Evolutionary conservation across 2,329 filamentous ascomycete species (phyloP), one percentile per base, ranked within the genome.

Genomic region (Cryphonectria radicalis): DNA sequence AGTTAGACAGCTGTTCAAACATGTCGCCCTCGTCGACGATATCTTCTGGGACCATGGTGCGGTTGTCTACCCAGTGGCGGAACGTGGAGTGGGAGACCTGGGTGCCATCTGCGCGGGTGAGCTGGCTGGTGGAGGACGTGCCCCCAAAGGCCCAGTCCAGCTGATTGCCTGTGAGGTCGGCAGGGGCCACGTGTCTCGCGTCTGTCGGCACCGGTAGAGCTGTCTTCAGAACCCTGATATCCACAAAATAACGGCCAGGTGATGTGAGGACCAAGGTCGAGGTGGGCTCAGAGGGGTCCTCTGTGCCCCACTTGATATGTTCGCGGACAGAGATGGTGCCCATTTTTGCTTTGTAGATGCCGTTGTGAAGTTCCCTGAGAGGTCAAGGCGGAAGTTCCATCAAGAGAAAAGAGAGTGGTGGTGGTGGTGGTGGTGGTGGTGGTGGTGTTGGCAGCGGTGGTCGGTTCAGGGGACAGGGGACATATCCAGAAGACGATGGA

Each of bases 101-200:
- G 43, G 59, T 72, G 43, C 77, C 77, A 11, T 75, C 72, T 57
- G 77, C 77, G 53, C 80, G 75, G 5, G 76, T 72, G 14, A 73
- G 72, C 6, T 75, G 70, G 40, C 75, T 73, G 0, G 82, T 84
- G 0, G 81, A 82, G 0, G 88, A 87, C 0, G 79, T 83, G 1
- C 90, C 90, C 0, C 87, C 88, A 74, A 92, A 90, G 4, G 86
- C 90, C 91, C 91, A 92, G 75, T 92, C 89, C 2, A 92, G 82
- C 0, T 81, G 76, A 25, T 78, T 74, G 6, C 66, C 64, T 10
- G 72, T 42, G 25, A 74, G 57, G 22, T 10, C 14, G 37, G 40
- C 53, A 25, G 10, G 43, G 37, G 14, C 43, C 50, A 14, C 25
- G n/a, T 50, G 60, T 42, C 37, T 50, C n/a, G 59, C 4, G 14